phyloP scores from a whole-genome alignment of 23 red algal species.

The Rhodosorus marinus region DNA sequence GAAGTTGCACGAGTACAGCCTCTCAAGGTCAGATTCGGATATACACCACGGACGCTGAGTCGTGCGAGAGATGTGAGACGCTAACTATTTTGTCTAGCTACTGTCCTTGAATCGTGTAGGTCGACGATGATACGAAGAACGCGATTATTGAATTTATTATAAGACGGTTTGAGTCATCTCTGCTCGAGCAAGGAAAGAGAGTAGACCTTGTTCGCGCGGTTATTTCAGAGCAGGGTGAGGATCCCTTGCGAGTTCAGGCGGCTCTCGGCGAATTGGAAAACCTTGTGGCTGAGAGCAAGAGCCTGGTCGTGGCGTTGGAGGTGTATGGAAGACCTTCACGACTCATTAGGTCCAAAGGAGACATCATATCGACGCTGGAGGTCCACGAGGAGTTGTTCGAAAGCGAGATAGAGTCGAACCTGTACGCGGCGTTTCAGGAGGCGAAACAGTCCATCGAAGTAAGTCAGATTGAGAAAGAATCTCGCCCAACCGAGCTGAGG shows the following conservation, averaged over 20 bases:
- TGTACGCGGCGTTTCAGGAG: slow-evolving; percentile 17
- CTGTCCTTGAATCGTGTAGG: too few species aligned
- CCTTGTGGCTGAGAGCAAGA: background rate
- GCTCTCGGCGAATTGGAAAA: background rate
- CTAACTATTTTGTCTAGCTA: too few species aligned
- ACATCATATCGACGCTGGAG: slow-evolving; percentile 2
- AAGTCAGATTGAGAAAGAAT: too few species aligned
- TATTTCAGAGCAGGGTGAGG: slow-evolving; percentile 2
- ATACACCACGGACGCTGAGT: too few species aligned
- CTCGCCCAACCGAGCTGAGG: too few species aligned
- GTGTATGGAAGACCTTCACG: slow-evolving; percentile 34
- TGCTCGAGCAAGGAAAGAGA: slow-evolving; percentile 19
- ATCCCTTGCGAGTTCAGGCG: background rate
- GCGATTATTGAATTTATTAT: slow-evolving; percentile 32
- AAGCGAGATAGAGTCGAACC: slow-evolving; percentile 11
- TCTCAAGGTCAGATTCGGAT: background rate
- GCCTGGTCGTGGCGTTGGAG: slow-evolving; percentile 21
- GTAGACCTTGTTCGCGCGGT: slow-evolving; percentile 62
- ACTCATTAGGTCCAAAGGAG: slow-evolving; percentile 5
- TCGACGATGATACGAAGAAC: slow-evolving; percentile 1
- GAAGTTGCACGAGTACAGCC: slow-evolving; percentile 3
- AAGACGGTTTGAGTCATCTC: slow-evolving; percentile 27
- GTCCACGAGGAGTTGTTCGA: slow-evolving; percentile 25
- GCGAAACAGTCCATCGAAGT: too few species aligned
- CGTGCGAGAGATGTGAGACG: too few species aligned